These are phyloP conservation scores for Candida dajiaensis DNA, from an alignment of 805 yeast genomes.

Conservation along the genomic window DNA sequence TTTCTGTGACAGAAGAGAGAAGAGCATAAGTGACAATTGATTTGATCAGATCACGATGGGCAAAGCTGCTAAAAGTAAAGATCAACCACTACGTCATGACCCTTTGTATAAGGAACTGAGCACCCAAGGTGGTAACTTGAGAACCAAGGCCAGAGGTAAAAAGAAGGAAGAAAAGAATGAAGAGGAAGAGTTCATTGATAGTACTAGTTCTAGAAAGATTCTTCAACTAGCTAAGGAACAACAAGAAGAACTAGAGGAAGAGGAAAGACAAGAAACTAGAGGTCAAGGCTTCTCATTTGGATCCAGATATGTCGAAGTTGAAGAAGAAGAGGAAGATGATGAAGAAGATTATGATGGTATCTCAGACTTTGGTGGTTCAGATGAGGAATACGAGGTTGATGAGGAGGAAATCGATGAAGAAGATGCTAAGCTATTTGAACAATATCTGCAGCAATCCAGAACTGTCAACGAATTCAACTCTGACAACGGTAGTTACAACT, in stretches of 20 bases:
- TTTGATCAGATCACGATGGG: conserved; percentile 43
- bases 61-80: conserved; percentile 48
- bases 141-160: conserved; percentile 32
- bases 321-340: conserved; percentile 31
- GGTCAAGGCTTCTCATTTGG: conserved; percentile 26
- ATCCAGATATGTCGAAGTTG: conserved; percentile 41
- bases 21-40: not conserved
- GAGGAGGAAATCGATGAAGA: conserved; percentile 67
- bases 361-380: conserved; percentile 47
- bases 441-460: conserved; percentile 49
- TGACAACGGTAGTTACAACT: conserved; percentile 46
- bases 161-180: conserved; percentile 37
- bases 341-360: conserved; percentile 35
- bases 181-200: conserved; percentile 66
- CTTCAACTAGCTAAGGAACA: conserved; percentile 87
- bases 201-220: conserved; percentile 77
- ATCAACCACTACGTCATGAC: conserved; percentile 60
- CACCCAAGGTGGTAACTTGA: conserved; percentile 67
- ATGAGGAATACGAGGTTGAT: conserved; percentile 49
- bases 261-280: conserved; percentile 36
- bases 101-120: conserved; percentile 77
- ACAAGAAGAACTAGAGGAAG: conserved; percentile 81
- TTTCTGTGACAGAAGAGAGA: not conserved
- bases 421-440: conserved; percentile 80
- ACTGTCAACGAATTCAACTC: conserved; percentile 28